Base-by-base conservation (phyloP, 768 basidiomycete species). In the Sporobolomyces pararoseus region DNA sequence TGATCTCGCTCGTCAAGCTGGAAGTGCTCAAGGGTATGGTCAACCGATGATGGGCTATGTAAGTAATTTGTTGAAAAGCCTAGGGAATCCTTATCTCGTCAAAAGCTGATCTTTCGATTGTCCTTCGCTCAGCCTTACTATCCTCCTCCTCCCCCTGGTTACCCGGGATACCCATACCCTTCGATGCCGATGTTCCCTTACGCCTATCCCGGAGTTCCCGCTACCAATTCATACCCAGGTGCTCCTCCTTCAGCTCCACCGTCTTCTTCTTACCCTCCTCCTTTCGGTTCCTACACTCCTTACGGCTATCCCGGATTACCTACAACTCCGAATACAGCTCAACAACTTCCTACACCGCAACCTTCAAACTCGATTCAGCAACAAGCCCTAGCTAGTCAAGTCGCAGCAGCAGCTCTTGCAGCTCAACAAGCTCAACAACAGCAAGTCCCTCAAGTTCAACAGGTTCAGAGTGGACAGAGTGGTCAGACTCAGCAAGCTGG, bases 351-450 rank as follows among this genome's bases (percentile, higher is more conserved):
- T 7, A 57, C 42, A 34, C 58, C 59, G 27, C 29, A 57, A 31
- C 9, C 50, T n/a, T 3, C 68, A 1, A 58, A 19, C 59, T 53
- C 54, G 14, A 12, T 14, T 46, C 61, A 61, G 25, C 66, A 61
- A 35, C 49, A 58, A 39, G 57, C 46, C 49, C 63, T 39, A 39
- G 88, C 3, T 86, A 89, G 75, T 84, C 85, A n/a, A 83, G 88
- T 1, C 79, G 90, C 25, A 88, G 88, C 54, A 42, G 53, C 66
- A 25, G 55, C 50, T 35, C 57, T 51, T 29, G 59, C 63, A 7
- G 31, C 32, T 23, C 42, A 27, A 23, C 58, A 29, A 44, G 14
- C 4, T 12, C 69, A 70, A 60, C 47, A 42, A 9, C 39, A 42
- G 17, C 39, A 42, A 42, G 39, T 9, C n/a, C n/a, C n/a, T 9